phyloP scores from a whole-genome alignment of 1,139 yeast species.

The Nadsonia commutata region DNA sequence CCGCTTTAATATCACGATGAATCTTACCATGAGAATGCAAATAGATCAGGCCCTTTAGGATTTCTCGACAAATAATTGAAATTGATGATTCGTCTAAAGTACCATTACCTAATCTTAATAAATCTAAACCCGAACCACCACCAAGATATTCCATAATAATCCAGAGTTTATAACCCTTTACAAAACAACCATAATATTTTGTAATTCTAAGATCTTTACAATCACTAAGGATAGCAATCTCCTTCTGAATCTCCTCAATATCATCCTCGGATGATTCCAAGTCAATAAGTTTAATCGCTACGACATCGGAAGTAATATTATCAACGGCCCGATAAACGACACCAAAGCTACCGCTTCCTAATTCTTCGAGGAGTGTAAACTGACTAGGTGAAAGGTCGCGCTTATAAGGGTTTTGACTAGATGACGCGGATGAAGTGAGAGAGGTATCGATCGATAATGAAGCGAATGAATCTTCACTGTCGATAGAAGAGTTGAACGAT shows the following conservation, averaged over 20 bases:
- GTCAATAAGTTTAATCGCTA: conserved; percentile 35
- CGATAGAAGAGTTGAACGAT: neutral
- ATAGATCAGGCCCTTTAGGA: conserved; percentile 55
- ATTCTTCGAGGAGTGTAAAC: conserved; percentile 53
- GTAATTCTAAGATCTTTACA: conserved; percentile 63
- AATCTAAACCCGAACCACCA: conserved; percentile 71
- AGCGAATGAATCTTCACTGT: neutral
- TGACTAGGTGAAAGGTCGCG: conserved; percentile 30
- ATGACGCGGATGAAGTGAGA: neutral
- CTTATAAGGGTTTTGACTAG: conserved; percentile 8
- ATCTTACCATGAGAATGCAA: conserved; percentile 68
- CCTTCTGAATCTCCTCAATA: conserved; percentile 65
- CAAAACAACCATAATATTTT: conserved; percentile 65
- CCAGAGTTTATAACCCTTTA: conserved; percentile 68
- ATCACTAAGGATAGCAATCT: conserved; percentile 60
- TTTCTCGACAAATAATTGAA: conserved; percentile 40
- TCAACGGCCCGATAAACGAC: conserved; percentile 67
- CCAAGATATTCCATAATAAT: conserved; percentile 65
- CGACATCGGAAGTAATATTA: conserved; percentile 17
- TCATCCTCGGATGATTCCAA: conserved; percentile 66
- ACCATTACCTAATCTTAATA: conserved; percentile 34
- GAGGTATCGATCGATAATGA: neutral
- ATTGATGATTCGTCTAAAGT: conserved; percentile 44
- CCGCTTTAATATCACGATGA: conserved; percentile 79
- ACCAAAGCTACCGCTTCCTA: conserved; percentile 84